Percentiles rank a stretch among this genome's conserved stretches.
phyloP scores from a whole-genome alignment of 305 asterid genomes.

The Fraxinus paxiana region DNA sequence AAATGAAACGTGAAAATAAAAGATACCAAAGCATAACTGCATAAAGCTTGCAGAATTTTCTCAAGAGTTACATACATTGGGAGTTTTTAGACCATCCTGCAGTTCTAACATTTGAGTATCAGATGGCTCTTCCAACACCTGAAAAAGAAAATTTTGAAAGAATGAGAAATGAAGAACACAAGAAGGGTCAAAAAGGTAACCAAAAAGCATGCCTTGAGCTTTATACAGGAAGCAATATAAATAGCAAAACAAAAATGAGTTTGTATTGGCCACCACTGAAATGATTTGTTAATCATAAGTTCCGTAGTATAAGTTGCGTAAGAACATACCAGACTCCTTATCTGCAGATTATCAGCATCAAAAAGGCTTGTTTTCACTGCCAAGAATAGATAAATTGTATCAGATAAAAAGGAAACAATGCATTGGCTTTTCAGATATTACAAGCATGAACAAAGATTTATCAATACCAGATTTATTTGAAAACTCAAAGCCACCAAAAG shows the following conservation, averaged over 20 bases:
- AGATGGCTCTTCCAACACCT: slow-evolving; percentile 65
- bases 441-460: slow-evolving; percentile 12
- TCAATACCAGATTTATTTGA: slow-evolving; percentile 62
- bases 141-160: slow-evolving; percentile 12
- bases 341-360: slow-evolving; percentile 61
- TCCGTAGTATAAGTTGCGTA: slow-evolving; percentile 17
- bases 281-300: neutral
- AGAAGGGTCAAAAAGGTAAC: slow-evolving; percentile 5
- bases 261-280: neutral
- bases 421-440: neutral
- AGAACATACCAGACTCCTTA: slow-evolving; percentile 66
- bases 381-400: slow-evolving; percentile 28
- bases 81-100: slow-evolving; percentile 69
- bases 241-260: neutral
- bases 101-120: slow-evolving; percentile 43
- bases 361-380: slow-evolving; percentile 67
- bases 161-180: slow-evolving; percentile 6
- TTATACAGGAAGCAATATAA: neutral
- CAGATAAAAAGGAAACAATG: slow-evolving; percentile 17
- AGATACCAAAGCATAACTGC: neutral
- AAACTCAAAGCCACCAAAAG: slow-evolving; percentile 67
- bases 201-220: slow-evolving; percentile 5
- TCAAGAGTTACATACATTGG: slow-evolving; percentile 49
- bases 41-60: neutral
- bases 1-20: slow-evolving; percentile 5